Evolutionary conservation across 345 rosid species (phyloP).

Genomic region (Lagerstroemia speciosa): DNA sequence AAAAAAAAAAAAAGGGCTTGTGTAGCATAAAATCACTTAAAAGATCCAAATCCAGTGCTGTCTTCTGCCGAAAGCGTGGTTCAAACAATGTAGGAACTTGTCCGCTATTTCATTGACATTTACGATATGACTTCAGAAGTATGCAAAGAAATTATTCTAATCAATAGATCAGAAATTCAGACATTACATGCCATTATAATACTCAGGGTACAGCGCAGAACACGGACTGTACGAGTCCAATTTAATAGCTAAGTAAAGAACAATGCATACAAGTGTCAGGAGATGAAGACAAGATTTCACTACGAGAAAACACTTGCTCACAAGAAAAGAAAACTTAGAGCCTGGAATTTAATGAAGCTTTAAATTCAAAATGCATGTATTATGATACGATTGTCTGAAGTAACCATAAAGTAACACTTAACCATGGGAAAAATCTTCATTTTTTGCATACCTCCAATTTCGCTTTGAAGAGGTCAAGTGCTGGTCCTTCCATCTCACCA

Average conservation of each 20-base stretch:
- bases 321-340: background rate
- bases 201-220: background rate
- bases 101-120: background rate
- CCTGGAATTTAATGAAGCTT: background rate
- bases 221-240: background rate
- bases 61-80: background rate
- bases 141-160: background rate
- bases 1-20: background rate
- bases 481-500: slow-evolving; percentile 99
- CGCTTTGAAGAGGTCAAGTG: slow-evolving; percentile 83
- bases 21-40: background rate
- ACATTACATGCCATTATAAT: background rate
- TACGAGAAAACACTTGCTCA: background rate
- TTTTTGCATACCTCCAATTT: slow-evolving; percentile 65
- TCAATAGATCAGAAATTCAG: background rate
- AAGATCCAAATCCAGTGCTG: background rate
- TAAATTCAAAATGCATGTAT: background rate
- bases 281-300: background rate
- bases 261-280: background rate
- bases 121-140: background rate
- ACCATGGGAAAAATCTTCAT: background rate
- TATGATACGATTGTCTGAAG: background rate
- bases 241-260: background rate
- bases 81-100: background rate
- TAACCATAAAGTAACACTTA: background rate